Evolutionary conservation across 768 basidiomycete species (phyloP).

Genomic region (Tylopilus felleus): DNA sequence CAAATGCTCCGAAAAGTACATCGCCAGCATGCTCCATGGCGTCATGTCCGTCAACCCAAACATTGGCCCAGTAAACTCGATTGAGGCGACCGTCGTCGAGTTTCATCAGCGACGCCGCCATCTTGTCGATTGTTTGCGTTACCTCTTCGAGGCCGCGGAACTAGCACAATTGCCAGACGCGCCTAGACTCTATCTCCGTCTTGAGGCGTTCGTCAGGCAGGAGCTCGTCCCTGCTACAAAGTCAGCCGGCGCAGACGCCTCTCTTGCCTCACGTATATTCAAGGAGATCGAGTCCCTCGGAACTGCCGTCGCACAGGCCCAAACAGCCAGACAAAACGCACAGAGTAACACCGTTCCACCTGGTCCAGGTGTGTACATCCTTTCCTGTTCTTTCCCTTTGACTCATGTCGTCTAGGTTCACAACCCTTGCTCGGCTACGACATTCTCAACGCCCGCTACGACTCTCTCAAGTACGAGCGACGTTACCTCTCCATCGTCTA

Average conservation of each 20-base stretch:
- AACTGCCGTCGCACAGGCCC: conserved; percentile 48
- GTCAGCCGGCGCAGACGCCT: conserved; percentile 35
- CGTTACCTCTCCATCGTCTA: conserved; percentile 63
- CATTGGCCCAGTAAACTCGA: conserved; percentile 47
- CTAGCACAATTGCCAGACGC: conserved; percentile 42
- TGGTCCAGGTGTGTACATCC: conserved; percentile 43
- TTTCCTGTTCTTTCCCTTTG: not conserved
- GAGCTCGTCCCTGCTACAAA: conserved; percentile 48
- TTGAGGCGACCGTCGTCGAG: conserved; percentile 64
- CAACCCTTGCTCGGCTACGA: conserved; percentile 58
- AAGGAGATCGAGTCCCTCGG: conserved; percentile 62
- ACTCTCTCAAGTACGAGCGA: conserved; percentile 73
- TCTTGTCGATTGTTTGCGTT: conserved; percentile 66
- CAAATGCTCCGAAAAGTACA: conserved; percentile 76
- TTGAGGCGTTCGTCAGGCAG: conserved; percentile 52
- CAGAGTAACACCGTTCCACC: conserved; percentile 51
- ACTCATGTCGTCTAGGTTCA: conserved; percentile 32
- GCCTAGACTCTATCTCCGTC: conserved; percentile 46
- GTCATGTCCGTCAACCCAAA: conserved; percentile 67
- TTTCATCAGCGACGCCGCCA: conserved; percentile 69
- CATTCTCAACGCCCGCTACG: conserved; percentile 62
- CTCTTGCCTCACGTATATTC: conserved; percentile 55
- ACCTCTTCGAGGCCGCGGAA: conserved; percentile 62
- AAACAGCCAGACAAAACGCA: conserved; percentile 60
- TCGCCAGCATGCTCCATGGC: conserved; percentile 64